Evolutionary conservation across 768 basidiomycete species (phyloP), one percentile per base, ranked within the genome.

Genomic region (Suillus lakei): DNA sequence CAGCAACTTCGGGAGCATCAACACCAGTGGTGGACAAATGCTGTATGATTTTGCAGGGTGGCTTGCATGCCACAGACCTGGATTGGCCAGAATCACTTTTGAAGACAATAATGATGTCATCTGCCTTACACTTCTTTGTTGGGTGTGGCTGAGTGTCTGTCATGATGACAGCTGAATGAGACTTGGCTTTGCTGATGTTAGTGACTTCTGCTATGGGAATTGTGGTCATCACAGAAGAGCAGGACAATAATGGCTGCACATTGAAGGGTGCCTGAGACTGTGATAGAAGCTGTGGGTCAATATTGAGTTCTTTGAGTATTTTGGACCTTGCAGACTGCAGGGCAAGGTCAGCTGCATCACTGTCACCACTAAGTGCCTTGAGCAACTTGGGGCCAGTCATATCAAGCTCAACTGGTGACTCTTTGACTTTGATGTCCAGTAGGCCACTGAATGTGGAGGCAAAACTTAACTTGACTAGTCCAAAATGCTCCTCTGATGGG

Each of bases 321-420:
- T 54, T 28, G 2, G 23, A 30, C 44, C 43, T 23, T 3, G 39
- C 38, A 18, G 53, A 30, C 41, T 21, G 23, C n/a, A 63, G 51
- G 1, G 51, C 62, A 5, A 39, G 51, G 26, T 55, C 28, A 21
- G 34, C 39, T 13, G 41, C 34, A 18, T 26, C 26, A 15, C 55
- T 23, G 0, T 63, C 46, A 4, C 21, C 23, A 12, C 50, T 30
- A 2, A 46, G 34, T n/a, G 39, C 41, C 53, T 41, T 26, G 10
- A 50, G 50, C 4, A 50, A 28, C 50, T 50, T 26, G 5, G 50
- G 26, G 26, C 50, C 26, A 16, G 26, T 28, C 50, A 50, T 50
- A 28, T 50, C 26, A 5, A 48, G 46, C 23, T 98, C 15, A 5
- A 50, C 34, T 13, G n/a, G 36, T 55, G 51, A 28, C 1, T 43